Base-by-base conservation (phyloP, 768 basidiomycete genomes). In the Dacryopinax primogenitus region DNA sequence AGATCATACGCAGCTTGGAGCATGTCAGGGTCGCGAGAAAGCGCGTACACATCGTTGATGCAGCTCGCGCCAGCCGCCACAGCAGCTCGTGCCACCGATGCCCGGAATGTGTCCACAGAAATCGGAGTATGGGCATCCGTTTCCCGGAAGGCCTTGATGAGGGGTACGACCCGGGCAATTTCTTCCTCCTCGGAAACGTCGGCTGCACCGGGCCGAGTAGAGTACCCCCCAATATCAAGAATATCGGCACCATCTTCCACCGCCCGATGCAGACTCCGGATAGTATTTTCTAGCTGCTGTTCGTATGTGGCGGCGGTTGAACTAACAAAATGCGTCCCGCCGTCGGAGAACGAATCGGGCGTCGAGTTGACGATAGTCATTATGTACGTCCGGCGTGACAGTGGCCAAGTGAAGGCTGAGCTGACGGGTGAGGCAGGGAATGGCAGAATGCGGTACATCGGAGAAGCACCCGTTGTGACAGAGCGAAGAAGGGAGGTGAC, bases 291-390 rank as follows among this genome's bases (percentile, higher is more conserved):
- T 13, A 58, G 51, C 51, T 18, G 51, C 21, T 58, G 13, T 30
- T 58, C 18, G 26, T 15, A 58, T 4, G 9, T 6, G 13, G 26
- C 51, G 18, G 4, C 32, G 6, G 26, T 28, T 13, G 51, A 13
- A 30, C 26, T 58, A 30, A 58, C 51, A 67, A 81, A 78, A 73
- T 87, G 78, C 21, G 74, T 72, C 0, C 84, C 80, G 11, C 92
- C 92, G 67, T 97, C 93, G 0, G 94, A 97, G 76, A 97, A 97
- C 0, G 94, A 96, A 75, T 99, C 95, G 1, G 95, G 94, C 0
- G 95, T 97, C 4, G 82, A 82, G 72, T 98, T 97, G 65, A 99
- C 81, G 0, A 90, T 96, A 0, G 87, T 87, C 95, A 98, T 97
- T 65, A 97, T 72, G 65, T 83, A 81, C 0, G 90, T 87, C 26